A percentile compares a stretch with the other conserved stretches of the same genome.
These are phyloP conservation scores for Alternaria triticimaculans DNA, from an alignment of 2,329 filamentous ascomycete species.

Conservation along the genomic window DNA sequence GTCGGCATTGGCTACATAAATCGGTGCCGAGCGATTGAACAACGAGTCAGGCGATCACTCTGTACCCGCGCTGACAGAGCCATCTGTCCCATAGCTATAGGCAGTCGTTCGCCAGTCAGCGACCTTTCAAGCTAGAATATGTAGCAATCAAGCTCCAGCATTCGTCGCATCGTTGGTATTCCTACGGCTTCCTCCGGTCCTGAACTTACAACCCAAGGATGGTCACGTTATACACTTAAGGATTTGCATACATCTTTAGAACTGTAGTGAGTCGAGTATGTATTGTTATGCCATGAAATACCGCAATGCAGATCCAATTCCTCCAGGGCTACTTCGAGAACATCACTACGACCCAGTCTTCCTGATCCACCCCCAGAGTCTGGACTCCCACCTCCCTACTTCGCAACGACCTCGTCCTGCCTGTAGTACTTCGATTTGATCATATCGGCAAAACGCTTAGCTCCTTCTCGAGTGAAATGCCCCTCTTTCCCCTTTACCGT, in stretches of 20 bases:
- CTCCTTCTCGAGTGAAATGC: slow-evolving; percentile 29
- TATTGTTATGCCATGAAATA: not conserved
- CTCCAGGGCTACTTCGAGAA: not conserved
- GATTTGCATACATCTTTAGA: not conserved
- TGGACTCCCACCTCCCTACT: not conserved
- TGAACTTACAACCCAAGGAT: not conserved
- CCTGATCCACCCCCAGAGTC: not conserved
- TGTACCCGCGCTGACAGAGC: not conserved
- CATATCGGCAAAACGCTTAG: slow-evolving; percentile 29
- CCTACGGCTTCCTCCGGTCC: not conserved
- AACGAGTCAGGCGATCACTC: slow-evolving; percentile 1
- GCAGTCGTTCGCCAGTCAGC: not conserved
- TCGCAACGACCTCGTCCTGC: not conserved
- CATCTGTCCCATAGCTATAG: not conserved
- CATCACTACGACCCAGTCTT: not conserved
- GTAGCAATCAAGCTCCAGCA: not conserved
- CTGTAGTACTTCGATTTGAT: slow-evolving; percentile 22
- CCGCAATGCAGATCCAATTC: not conserved
- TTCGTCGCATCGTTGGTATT: not conserved
- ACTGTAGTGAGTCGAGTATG: not conserved
- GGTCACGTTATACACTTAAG: not conserved
- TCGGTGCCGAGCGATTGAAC: not conserved
- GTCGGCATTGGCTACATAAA: slow-evolving; percentile 1
- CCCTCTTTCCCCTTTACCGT: slow-evolving; percentile 28
- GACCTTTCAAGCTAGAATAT: not conserved